Base-by-base conservation (phyloP, 2,329 filamentous ascomycete species). In the Shiraia sp. region DNA sequence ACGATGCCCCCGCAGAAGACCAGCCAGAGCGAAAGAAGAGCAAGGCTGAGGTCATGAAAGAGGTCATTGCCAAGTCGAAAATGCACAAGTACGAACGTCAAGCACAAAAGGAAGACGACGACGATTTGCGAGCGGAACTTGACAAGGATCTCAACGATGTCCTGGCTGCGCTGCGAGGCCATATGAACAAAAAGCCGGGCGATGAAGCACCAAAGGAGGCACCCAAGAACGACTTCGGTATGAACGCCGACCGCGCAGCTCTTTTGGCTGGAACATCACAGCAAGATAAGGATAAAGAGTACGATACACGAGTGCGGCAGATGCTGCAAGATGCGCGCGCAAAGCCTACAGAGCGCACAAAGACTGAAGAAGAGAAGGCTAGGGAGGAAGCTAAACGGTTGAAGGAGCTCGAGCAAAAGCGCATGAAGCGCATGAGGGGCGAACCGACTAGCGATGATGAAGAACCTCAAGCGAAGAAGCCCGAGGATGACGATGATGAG, bases 11-110 rank as follows among this genome's bases (percentile, higher is more conserved):
- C 3, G 75, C 75, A 5, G 76, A 75, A 6, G 75, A 75, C 0
- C 74, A 85, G 49, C 90, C 90, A 0, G 87, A 92, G 58, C 81
- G 86, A 45, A 96, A 96, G 70, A 99, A 96, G 75, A 86, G 86
- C 3, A 97, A 96, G 72, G 88, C 93, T 39, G 93, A 99, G 70
- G 88, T 99, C 35, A 96, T 97, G 89, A 87, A 96, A 61, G 95
- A 99, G 70, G 80, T 99, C 47, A 96, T 99, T 54, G 89, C 91
- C 47, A 99, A 99, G 72, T 97, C 92, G 1, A 99, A 99, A 66
- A 78, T 88, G 49, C 81, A 96, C 79, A 97, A 96, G 72, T 91
- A 92, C 63, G 91, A 97, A 72, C 84, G 93, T 28, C 93, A 99
- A 70, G 85, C 89, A 46, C 83, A 83, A 19, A 96, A 96, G 64